phyloP scores from a whole-genome alignment of 2,329 filamentous ascomycete species.

The Bisporella sp. region DNA sequence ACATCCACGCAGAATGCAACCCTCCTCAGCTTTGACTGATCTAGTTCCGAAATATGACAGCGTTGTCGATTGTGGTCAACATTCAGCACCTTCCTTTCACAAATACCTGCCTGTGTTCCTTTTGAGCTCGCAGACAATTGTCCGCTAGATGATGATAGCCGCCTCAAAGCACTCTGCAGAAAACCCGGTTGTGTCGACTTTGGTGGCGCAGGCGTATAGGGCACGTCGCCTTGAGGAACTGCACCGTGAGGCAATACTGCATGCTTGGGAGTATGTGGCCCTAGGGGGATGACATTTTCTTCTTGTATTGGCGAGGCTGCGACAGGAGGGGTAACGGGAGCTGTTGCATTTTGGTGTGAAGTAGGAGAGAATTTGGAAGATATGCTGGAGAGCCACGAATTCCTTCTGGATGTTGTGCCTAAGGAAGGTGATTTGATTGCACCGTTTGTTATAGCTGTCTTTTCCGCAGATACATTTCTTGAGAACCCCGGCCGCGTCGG shows the following conservation, averaged over 20 bases:
- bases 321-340: conserved; percentile 13
- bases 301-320: conserved; percentile 21
- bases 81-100: conserved; percentile 77
- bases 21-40: conserved; percentile 71
- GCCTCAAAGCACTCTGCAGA: conserved; percentile 71
- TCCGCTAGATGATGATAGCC: conserved; percentile 65
- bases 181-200: conserved; percentile 64
- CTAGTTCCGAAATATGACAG: conserved; percentile 72
- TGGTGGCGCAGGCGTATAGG: conserved; percentile 69
- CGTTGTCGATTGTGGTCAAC: conserved; percentile 73
- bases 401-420: conserved; percentile 37
- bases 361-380: conserved; percentile 73
- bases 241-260: conserved; percentile 51
- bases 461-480: conserved; percentile 21
- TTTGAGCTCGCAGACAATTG: conserved; percentile 30
- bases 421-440: conserved; percentile 18
- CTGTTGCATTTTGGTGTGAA: conserved; percentile 15
- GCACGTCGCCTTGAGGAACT: conserved; percentile 52
- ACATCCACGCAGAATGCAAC: conserved; percentile 97
- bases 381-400: conserved; percentile 90
- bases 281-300: conserved; percentile 24
- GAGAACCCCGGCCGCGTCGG: conserved; percentile 18
- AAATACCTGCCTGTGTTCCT: conserved; percentile 59
- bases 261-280: conserved; percentile 41
- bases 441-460: conserved; percentile 16